These are phyloP conservation scores for Streptanthus diversifolius DNA, from an alignment of 345 rosid genomes.

Conservation along the genomic window DNA sequence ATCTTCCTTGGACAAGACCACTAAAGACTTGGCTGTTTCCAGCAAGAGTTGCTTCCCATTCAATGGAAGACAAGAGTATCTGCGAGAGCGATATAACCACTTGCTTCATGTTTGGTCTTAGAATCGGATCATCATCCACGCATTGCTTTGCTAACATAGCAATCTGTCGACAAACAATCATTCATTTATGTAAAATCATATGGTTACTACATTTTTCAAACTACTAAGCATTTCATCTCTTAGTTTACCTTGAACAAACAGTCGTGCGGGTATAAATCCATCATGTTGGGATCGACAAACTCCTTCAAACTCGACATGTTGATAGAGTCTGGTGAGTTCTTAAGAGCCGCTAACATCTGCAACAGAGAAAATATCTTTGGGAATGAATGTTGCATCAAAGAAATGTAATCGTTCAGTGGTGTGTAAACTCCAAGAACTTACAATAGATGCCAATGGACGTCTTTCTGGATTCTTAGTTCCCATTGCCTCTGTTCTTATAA, in stretches of 20 bases:
- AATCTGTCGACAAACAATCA: slow-evolving; percentile 39
- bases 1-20: slow-evolving; percentile 97
- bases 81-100: slow-evolving; percentile 84
- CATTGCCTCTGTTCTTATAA: slow-evolving; percentile 59
- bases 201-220: neutral
- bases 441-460: slow-evolving; percentile 77
- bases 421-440: slow-evolving; percentile 42
- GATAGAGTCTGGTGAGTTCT: slow-evolving; percentile 62
- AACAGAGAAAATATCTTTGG: slow-evolving; percentile 4
- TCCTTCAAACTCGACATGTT: slow-evolving; percentile 73
- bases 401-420: neutral
- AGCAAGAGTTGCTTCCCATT: slow-evolving; percentile 99
- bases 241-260: slow-evolving; percentile 82
- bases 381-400: slow-evolving; percentile 1
- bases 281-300: slow-evolving; percentile 67
- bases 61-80: slow-evolving; percentile 80
- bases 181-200: neutral
- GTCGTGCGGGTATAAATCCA: slow-evolving; percentile 90
- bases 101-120: slow-evolving; percentile 97
- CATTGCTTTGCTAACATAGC: slow-evolving; percentile 94
- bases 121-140: slow-evolving; percentile 80
- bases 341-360: slow-evolving; percentile 79
- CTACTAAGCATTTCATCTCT: neutral
- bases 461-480: slow-evolving; percentile 66
- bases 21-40: slow-evolving; percentile 97